Percentiles rank a stretch among this genome's conserved stretches.
Evolutionary conservation across 495 filamentous ascomycete genomes (phyloP).

Genomic region (Pyrenula aspistea): DNA sequence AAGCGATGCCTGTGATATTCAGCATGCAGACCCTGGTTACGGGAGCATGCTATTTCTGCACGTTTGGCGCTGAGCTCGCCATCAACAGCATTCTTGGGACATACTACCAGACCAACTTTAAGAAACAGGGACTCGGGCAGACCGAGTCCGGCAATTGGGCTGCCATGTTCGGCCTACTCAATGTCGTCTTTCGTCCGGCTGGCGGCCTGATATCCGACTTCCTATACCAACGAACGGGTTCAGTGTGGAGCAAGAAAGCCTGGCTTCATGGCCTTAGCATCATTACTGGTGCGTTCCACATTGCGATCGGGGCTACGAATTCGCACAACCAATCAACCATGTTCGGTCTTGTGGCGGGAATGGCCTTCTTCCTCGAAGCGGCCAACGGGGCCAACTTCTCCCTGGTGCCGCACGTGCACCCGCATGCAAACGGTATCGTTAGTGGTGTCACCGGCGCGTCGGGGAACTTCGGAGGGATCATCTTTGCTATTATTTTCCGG

Average conservation of each 20-base stretch:
- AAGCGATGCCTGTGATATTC: constrained; percentile 43
- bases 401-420: constrained; percentile 74
- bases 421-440: constrained; percentile 62
- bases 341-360: constrained; percentile 61
- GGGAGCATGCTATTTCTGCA: constrained; percentile 65
- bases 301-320: constrained; percentile 59
- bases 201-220: constrained; percentile 66
- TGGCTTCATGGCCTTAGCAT: constrained; percentile 53
- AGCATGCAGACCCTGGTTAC: constrained; percentile 58
- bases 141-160: constrained; percentile 66
- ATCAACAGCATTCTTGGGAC: constrained; percentile 73
- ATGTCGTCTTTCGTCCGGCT: constrained; percentile 60
- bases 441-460: constrained; percentile 65
- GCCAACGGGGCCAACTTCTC: constrained; percentile 81
- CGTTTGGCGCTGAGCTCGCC: constrained; percentile 75
- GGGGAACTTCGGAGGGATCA: constrained; percentile 76
- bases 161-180: constrained; percentile 85
- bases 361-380: constrained; percentile 75
- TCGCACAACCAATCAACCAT: constrained; percentile 47
- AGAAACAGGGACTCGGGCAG: constrained; percentile 44
- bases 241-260: constrained; percentile 66
- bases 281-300: constrained; percentile 50
- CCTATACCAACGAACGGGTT: constrained; percentile 50
- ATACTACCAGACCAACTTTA: constrained; percentile 74
- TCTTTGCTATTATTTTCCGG: constrained; percentile 79